phyloP scores from a whole-genome alignment of 2,329 filamentous ascomycete species.

The Colletotrichum simmondsii region DNA sequence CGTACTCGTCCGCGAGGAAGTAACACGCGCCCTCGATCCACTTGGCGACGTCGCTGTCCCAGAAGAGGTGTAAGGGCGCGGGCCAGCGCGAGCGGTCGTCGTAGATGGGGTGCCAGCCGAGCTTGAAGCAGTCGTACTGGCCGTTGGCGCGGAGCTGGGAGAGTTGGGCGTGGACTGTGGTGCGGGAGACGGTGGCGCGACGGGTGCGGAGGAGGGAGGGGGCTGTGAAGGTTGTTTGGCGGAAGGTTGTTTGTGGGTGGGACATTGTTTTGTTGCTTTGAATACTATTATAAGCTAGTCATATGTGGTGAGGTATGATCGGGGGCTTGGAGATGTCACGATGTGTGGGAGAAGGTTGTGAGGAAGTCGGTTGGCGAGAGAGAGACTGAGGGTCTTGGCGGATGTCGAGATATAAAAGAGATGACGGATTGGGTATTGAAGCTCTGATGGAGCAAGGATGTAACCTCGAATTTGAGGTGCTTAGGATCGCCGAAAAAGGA shows the following conservation, averaged over 20 bases:
- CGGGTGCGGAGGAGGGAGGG: constrained; percentile 48
- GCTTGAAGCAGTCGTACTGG: constrained; percentile 67
- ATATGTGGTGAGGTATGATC: too few relatives aligned
- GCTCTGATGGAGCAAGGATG: constrained; percentile 5
- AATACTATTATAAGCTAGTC: too few relatives aligned
- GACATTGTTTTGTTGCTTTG: constrained; percentile 42
- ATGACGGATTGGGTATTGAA: neutral
- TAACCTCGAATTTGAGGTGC: neutral
- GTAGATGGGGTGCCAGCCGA: constrained; percentile 67
- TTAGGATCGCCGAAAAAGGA: constrained; percentile 4
- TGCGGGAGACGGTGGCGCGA: constrained; percentile 44
- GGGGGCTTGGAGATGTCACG: too few relatives aligned
- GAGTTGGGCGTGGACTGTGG: constrained; percentile 62
- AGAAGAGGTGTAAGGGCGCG: constrained; percentile 68
- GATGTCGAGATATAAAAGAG: neutral
- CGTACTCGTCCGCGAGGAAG: constrained; percentile 54
- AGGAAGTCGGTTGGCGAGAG: neutral
- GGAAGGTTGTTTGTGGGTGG: constrained; percentile 49
- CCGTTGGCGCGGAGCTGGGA: constrained; percentile 64
- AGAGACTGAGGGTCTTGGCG: neutral
- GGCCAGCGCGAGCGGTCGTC: constrained; percentile 62
- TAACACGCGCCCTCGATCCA: constrained; percentile 74
- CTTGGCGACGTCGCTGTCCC: constrained; percentile 67
- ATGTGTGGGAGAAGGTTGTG: neutral
- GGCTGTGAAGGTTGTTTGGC: constrained; percentile 47